phyloP scores from a whole-genome alignment of 345 rosid genomes.

The Cardiospermum halicacabum region DNA sequence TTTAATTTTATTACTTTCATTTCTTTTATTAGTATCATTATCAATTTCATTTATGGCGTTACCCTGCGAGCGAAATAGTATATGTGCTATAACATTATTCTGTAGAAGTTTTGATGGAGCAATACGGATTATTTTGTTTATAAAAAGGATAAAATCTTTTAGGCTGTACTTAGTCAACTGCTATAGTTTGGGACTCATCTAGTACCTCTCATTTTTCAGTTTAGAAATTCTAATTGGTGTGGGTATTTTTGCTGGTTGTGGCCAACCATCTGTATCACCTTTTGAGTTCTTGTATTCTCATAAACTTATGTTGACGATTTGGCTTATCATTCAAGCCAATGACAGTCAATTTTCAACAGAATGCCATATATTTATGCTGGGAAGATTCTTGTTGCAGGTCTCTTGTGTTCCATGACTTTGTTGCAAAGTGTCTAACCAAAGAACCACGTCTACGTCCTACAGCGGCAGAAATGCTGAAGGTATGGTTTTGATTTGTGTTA shows the following conservation, averaged over 20 bases:
- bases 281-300: background rate
- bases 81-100: background rate
- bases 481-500: constrained; percentile 22
- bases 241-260: too few relatives aligned
- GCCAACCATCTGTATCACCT: too few relatives aligned
- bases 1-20: too few relatives aligned
- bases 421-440: constrained; percentile 92
- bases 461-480: constrained; percentile 97
- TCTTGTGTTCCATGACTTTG: constrained; percentile 96
- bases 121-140: background rate
- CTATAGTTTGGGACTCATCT: background rate
- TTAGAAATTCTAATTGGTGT: too few relatives aligned
- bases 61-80: too few relatives aligned
- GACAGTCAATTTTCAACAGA: background rate
- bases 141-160: background rate
- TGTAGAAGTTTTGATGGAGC: background rate
- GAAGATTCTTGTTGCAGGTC: constrained; percentile 54
- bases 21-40: too few relatives aligned
- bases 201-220: too few relatives aligned
- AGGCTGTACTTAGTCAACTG: background rate
- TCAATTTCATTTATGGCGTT: too few relatives aligned
- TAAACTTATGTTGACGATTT: background rate
- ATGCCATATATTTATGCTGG: constrained; percentile 8
- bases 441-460: constrained; percentile 95
- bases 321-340: background rate